Conservation (phyloP, 345 rosid species). For the Lepidium sativum region DNA sequence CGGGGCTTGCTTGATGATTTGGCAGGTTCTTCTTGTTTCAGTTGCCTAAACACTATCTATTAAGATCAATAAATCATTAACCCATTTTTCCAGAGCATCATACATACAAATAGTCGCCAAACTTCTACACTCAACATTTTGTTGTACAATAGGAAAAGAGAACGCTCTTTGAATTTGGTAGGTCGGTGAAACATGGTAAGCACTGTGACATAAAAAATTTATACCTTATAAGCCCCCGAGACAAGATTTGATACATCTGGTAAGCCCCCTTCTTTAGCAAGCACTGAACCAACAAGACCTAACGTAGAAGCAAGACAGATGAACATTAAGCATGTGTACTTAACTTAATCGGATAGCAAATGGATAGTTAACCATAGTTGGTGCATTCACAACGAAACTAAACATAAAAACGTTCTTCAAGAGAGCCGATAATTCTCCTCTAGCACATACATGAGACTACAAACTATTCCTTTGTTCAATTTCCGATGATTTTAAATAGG, state of each 20-base stretch:
- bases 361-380: not conserved
- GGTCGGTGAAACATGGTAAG: not conserved
- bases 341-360: not conserved
- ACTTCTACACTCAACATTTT: not conserved
- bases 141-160: no score
- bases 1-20: slow-evolving; percentile 46
- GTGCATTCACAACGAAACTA: not conserved
- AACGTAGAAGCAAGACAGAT: not conserved
- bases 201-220: not conserved
- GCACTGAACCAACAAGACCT: slow-evolving; percentile 81
- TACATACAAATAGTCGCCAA: not conserved
- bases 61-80: not conserved
- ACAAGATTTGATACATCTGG: slow-evolving; percentile 42
- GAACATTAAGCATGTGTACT: not conserved
- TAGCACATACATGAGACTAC: not conserved
- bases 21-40: slow-evolving; percentile 45
- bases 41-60: slow-evolving; percentile 53
- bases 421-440: not conserved
- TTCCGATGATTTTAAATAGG: not conserved
- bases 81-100: not conserved
- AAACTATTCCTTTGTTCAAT: not conserved
- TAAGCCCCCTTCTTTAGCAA: slow-evolving; percentile 58
- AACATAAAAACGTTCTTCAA: not conserved
- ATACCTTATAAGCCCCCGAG: slow-evolving; percentile 75
- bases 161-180: not conserved